Evolutionary conservation across 2,329 filamentous ascomycete genomes (phyloP), one percentile per base, ranked within the genome.

Genomic region (Alternaria ethzedia): DNA sequence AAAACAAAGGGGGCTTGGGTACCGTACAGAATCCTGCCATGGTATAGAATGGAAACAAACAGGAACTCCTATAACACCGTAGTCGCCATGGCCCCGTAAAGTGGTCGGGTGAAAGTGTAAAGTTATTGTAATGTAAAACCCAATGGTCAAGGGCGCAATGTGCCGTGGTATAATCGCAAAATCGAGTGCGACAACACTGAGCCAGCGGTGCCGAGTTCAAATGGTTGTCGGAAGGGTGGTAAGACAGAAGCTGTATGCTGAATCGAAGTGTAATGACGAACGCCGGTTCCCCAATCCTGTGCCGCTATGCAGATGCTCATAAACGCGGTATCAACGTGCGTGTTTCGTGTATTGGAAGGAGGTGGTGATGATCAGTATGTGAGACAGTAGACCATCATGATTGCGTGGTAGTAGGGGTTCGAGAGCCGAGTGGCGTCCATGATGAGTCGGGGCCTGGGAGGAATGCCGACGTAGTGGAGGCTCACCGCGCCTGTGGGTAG

Each of bases 261-360:
- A 71, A 75, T 67, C 47, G 71, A 70, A 69, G 59, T 44, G 25
- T 66, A 70, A 64, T 47, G 62, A 67, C 61, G 47, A 82, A 78
- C 74, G 75, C 75, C 74, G 63, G 45, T 60, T 65, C 58, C 63
- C 68, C 68, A 61, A 63, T 58, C 63, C 73, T 58, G 59, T 75
- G 68, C 70, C 74, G 75, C 71, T 77, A 79, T 79, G 76, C 76
- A 77, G 55, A 78, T 75, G 75, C 75, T 79, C 67, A 71, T 72
- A 71, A 77, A 74, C 65, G 71, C 70, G 68, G 68, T 69, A 67
- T 69, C 60, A 67, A 70, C 63, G 54, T 56, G 59, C 56, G 59
- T 61, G 57, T 59, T 66, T 64, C 63, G 61, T 68, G 56, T 59
- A 56, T 67, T 64, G 56, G 56, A 55, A 65, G 65, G 50, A 56